Percentiles rank a stretch among this genome's conserved stretches.
Conservation (phyloP, 2,329 filamentous ascomycete genomes). For the Fusarium sterilihyphosum region DNA sequence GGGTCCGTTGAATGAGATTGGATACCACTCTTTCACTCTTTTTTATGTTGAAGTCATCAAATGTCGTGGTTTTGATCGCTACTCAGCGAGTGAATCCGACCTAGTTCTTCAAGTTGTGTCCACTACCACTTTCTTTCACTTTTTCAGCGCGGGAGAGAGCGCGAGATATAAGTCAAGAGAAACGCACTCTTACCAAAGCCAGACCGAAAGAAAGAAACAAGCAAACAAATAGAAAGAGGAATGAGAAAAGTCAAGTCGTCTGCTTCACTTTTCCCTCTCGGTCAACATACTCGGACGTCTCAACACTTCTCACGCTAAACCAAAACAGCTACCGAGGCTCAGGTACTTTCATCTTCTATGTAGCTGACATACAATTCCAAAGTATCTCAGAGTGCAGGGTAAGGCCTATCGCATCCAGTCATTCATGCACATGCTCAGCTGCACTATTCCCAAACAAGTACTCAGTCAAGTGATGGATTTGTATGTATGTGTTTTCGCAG, state of each 20-base stretch:
- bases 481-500: background rate
- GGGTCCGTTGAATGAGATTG: background rate
- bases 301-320: conserved; percentile 34
- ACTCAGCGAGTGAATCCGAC: background rate
- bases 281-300: conserved; percentile 42
- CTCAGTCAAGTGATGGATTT: conserved; percentile 20
- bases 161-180: conserved; percentile 18
- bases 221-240: background rate
- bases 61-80: conserved; percentile 9
- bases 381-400: conserved; percentile 24
- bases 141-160: background rate
- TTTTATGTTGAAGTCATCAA: background rate
- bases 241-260: conserved; percentile 13
- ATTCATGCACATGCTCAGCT: conserved; percentile 39
- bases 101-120: background rate
- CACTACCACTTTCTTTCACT: conserved; percentile 1
- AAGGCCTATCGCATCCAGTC: conserved; percentile 30
- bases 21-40: background rate
- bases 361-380: background rate
- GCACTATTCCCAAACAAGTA: conserved; percentile 30
- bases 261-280: conserved; percentile 36
- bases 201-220: background rate
- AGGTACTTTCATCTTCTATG: conserved; percentile 7
- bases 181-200: background rate
- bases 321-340: conserved; percentile 39